These are phyloP conservation scores for Ambrosiella cleistominuta DNA, from an alignment of 2,329 filamentous ascomycete genomes.

Conservation along the genomic window DNA sequence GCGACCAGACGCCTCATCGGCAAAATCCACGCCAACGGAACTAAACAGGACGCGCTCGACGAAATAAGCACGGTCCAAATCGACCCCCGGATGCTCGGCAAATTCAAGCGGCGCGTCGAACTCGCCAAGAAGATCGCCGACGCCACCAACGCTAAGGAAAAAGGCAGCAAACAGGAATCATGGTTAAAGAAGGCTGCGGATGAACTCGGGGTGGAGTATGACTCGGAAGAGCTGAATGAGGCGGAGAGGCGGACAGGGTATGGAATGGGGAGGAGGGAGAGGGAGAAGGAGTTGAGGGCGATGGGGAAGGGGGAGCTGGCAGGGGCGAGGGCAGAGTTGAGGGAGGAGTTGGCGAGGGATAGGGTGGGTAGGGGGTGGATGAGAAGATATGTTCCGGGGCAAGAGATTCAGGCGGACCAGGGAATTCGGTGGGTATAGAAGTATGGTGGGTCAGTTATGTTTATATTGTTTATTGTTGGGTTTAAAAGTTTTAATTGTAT, in stretches of 20 bases:
- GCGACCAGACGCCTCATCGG: constrained; percentile 68
- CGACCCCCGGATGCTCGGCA: constrained; percentile 59
- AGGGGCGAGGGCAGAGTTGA: constrained; percentile 53
- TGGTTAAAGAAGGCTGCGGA: constrained; percentile 75
- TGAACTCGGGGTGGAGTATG: constrained; percentile 85
- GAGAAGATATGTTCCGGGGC: constrained; percentile 52
- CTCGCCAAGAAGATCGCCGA: constrained; percentile 83
- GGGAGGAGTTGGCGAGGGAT: constrained; percentile 48
- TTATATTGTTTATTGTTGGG: neutral
- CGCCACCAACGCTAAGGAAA: constrained; percentile 68
- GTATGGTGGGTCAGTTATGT: neutral
- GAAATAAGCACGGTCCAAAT: constrained; percentile 62
- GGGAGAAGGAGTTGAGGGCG: constrained; percentile 50
- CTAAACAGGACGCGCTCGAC: constrained; percentile 31
- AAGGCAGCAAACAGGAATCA: constrained; percentile 63
- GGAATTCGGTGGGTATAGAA: constrained; percentile 10
- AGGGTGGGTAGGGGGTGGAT: constrained; percentile 82
- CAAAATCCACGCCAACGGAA: constrained; percentile 59
- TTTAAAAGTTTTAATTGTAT: neutral
- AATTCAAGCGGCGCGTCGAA: constrained; percentile 58
- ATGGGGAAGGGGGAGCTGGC: constrained; percentile 59
- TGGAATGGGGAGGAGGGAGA: constrained; percentile 55
- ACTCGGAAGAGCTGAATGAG: constrained; percentile 74
- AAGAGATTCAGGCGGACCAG: constrained; percentile 5
- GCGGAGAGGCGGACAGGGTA: constrained; percentile 54